A percentile compares a stretch with the other conserved stretches of the same genome.
Evolutionary conservation across 805 yeast species (phyloP).

Genomic region (Lipomyces oligophaga): DNA sequence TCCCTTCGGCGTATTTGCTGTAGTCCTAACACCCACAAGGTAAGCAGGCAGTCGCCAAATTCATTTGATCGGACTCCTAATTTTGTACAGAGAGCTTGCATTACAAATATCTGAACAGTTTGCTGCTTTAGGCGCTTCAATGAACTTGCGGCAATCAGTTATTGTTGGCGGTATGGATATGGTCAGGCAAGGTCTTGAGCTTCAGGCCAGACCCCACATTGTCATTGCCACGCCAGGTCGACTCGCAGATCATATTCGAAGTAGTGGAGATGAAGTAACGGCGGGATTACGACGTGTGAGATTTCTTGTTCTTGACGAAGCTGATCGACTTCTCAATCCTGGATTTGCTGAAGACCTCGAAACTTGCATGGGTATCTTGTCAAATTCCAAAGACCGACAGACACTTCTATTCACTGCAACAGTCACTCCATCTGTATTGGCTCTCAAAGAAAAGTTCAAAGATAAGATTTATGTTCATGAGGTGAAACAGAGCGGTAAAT

Average conservation of each 20-base stretch:
- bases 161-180: slow-evolving; percentile 95
- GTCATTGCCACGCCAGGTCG: slow-evolving; percentile 97
- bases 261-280: slow-evolving; percentile 84
- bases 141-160: slow-evolving; percentile 78
- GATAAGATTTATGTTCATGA: slow-evolving; percentile 45
- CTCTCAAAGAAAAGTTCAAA: slow-evolving; percentile 74
- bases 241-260: slow-evolving; percentile 82
- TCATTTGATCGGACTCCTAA: background rate
- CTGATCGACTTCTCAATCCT: slow-evolving; percentile 81
- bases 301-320: slow-evolving; percentile 89
- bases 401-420: slow-evolving; percentile 94
- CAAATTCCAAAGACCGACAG: slow-evolving; percentile 70
- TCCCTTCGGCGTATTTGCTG: slow-evolving; percentile 87
- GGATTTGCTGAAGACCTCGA: slow-evolving; percentile 78
- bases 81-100: slow-evolving; percentile 73
- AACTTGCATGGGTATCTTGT: slow-evolving; percentile 67
- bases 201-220: slow-evolving; percentile 84
- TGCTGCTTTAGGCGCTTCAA: slow-evolving; percentile 82
- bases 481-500: slow-evolving; percentile 29
- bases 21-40: slow-evolving; percentile 72
- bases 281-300: slow-evolving; percentile 73
- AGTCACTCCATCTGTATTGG: slow-evolving; percentile 84
- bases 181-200: slow-evolving; percentile 76
- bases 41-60: background rate
- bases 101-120: slow-evolving; percentile 96